A percentile compares a stretch with the other conserved stretches of the same genome.
Evolutionary conservation across 257 asterid species (phyloP).

Genomic region (Jasminum sambac): DNA sequence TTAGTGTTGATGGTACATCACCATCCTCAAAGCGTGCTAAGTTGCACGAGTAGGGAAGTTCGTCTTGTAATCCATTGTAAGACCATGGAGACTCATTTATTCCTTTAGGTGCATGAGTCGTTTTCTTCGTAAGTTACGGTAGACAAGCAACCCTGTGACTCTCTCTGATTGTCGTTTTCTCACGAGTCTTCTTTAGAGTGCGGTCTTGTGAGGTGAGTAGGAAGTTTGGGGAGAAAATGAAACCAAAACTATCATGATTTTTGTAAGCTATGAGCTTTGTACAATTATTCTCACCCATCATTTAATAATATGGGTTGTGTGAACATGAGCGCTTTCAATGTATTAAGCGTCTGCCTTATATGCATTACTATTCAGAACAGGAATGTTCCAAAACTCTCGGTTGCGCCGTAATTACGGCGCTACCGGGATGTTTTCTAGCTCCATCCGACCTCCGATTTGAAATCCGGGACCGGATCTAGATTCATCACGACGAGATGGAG

Average conservation of each 20-base stretch:
- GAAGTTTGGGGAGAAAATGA: background rate
- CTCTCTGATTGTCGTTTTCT: background rate
- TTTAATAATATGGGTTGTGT: constrained; percentile 12
- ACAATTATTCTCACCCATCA: background rate
- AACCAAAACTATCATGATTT: background rate
- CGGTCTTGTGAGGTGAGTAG: background rate
- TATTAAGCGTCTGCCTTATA: too few relatives aligned
- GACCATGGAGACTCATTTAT: background rate
- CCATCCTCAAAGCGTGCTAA: constrained; percentile 61
- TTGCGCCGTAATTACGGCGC: too few relatives aligned
- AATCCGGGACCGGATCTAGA: too few relatives aligned
- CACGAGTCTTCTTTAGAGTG: background rate
- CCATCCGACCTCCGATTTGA: too few relatives aligned
- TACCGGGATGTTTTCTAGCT: too few relatives aligned
- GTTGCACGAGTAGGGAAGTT: constrained; percentile 33
- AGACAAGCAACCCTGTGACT: background rate
- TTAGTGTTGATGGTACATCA: constrained; percentile 24
- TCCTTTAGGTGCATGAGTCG: background rate
- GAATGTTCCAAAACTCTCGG: too few relatives aligned
- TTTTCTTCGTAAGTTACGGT: background rate
- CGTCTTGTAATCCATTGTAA: background rate
- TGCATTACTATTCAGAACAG: too few relatives aligned
- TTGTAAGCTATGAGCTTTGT: background rate
- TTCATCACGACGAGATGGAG: too few relatives aligned
- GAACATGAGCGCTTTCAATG: too few relatives aligned